These are phyloP conservation scores for Ogataea corticis DNA, from an alignment of 805 yeast species.

Conservation along the genomic window DNA sequence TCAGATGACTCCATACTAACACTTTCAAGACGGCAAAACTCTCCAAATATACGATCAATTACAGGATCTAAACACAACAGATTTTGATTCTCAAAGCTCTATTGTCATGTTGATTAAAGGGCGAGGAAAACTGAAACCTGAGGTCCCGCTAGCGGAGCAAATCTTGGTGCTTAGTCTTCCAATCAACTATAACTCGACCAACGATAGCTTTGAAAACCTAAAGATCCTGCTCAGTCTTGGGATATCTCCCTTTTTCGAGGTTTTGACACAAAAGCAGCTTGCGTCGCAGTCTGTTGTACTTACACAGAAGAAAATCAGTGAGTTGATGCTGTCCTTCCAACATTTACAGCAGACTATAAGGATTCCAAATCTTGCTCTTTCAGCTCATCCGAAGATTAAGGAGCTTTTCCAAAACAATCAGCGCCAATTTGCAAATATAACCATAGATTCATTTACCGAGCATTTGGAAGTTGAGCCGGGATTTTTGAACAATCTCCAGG, in stretches of 20 bases:
- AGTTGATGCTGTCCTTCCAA: conserved; percentile 64
- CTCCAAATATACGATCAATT: background rate
- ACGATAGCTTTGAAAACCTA: conserved; percentile 43
- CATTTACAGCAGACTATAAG: conserved; percentile 68
- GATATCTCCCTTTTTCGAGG: conserved; percentile 68
- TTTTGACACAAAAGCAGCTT: conserved; percentile 30
- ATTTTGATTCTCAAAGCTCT: background rate
- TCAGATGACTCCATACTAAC: no score
- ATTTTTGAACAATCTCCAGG: conserved; percentile 69
- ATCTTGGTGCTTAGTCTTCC: conserved; percentile 10
- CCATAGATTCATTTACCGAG: conserved; percentile 21
- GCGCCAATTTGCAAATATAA: conserved; percentile 5
- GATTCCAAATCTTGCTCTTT: conserved; percentile 58
- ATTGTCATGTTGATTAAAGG: conserved; percentile 14
- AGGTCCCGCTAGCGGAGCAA: conserved; percentile 9
- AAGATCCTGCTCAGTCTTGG: conserved; percentile 62
- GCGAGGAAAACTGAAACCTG: conserved; percentile 10
- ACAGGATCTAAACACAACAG: background rate
- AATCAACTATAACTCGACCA: conserved; percentile 7
- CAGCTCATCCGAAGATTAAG: conserved; percentile 53
- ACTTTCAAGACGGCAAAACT: background rate
- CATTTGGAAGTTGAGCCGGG: conserved; percentile 47
- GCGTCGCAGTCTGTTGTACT: conserved; percentile 39
- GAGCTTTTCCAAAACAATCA: conserved; percentile 34
- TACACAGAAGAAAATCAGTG: conserved; percentile 65